A percentile compares a stretch with the other conserved stretches of the same genome.
phyloP scores from a whole-genome alignment of 768 basidiomycete species.

The Pulveroboletus sp. region DNA sequence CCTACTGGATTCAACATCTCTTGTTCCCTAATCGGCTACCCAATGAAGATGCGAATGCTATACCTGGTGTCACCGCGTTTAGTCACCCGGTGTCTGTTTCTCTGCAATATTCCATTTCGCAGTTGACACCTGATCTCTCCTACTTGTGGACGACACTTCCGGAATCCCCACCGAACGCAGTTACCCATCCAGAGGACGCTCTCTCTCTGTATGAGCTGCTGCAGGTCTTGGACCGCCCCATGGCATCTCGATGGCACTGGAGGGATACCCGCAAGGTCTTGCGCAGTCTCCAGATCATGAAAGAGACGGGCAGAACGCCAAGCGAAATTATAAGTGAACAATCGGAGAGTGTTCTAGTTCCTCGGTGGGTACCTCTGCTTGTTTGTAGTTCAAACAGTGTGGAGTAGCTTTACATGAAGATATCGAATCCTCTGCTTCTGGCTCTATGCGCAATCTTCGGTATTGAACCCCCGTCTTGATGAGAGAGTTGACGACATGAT shows the following conservation, averaged over 20 bases:
- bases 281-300: constrained; percentile 72
- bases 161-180: constrained; percentile 52
- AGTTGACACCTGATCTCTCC: constrained; percentile 44
- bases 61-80: constrained; percentile 1
- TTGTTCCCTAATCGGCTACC: constrained; percentile 78
- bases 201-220: constrained; percentile 66
- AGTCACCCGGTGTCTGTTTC: constrained; percentile 29
- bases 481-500: constrained; percentile 87
- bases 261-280: constrained; percentile 87
- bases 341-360: constrained; percentile 37
- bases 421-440: constrained; percentile 87
- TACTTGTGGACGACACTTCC: constrained; percentile 56
- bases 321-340: constrained; percentile 70
- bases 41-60: constrained; percentile 17
- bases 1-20: constrained; percentile 97
- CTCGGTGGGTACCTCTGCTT: constrained; percentile 42
- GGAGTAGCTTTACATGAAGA: constrained; percentile 36
- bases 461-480: constrained; percentile 66
- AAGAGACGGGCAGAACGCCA: constrained; percentile 56
- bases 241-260: constrained; percentile 94
- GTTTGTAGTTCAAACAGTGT: neutral
- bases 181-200: constrained; percentile 49
- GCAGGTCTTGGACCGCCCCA: constrained; percentile 58
- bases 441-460: constrained; percentile 71
- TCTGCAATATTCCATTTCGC: constrained; percentile 38